Base-by-base conservation (phyloP, 2,329 filamentous ascomycete species). In the Aspergillus ochraceoroseus region DNA sequence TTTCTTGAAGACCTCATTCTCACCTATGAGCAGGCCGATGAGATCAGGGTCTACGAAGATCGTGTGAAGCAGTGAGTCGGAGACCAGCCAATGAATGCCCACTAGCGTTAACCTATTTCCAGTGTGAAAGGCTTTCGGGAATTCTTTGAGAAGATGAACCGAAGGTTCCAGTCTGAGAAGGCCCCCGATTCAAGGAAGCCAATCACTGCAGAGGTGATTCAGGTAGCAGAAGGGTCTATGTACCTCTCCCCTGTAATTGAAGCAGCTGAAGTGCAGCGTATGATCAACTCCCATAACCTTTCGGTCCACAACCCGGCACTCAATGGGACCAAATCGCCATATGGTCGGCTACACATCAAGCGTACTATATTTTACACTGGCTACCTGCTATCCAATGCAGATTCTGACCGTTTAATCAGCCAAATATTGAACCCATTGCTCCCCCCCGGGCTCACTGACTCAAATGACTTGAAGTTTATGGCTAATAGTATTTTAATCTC, bases 401-500 rank as follows among this genome's bases (percentile, higher is more conserved):
- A 92, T 61, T 83, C 82, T 2, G 77, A 85, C 56, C 79, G 77
- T 40, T 72, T 96, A 25, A 76, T 85, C 41, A 75, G 76, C 4
- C 54, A 63, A 34, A 73, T 94, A 31, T 51, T 70, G 44, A 59
- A 56, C n/a, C 79, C 82, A 19, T 65, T 79, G 36, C 69, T 87
- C 13, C 82, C 83, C 3, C 57, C 70, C 3, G 74, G 76, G 43
- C 68, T 80, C 38, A 72, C 79, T 18, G 80, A 84, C 33, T 65
- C 65, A 35, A 74, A 77, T 37, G 86, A 94, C 36, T 70, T 95
- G 49, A 87, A 86, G 49, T 79, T 81, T 47, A 82, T 95, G 54
- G 89, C 83, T 31, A 95, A 94, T 66, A 90, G 83, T 64, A 89
- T 98, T 53, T 75, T 95, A 55, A 96, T 98, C 58, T 85, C 83